Base-by-base conservation (phyloP, 768 basidiomycete species). In the Exsudoporus frostii region DNA sequence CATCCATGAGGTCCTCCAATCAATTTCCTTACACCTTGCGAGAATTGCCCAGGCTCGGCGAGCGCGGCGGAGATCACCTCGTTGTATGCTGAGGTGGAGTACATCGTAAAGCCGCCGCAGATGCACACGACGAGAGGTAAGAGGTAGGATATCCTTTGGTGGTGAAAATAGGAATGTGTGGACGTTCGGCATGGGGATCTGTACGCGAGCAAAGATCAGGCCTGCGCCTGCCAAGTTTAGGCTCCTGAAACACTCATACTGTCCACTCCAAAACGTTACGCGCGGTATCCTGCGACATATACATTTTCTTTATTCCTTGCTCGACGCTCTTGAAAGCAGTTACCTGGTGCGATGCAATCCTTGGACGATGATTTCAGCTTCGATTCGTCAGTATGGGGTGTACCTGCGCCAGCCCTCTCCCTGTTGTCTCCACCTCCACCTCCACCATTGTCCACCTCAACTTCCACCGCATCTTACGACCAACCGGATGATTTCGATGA, bases 341-440 rank as follows among this genome's bases (percentile, higher is more conserved):
- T 33, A 25, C 19, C 40, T 11, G 15, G 42, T 48, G 54, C 57
- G 54, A 58, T 63, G 60, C 57, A 59, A 29, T 55, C 57, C 38
- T 84, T 88, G 84, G 85, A 86, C 63, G 88, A 88, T 69, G 88
- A 89, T 62, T 69, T 88, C 48, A 75, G 79, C 27, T 85, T 90
- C 63, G 85, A 83, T 47, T 76, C 88, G 46, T 84, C 86, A 14
- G 84, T 91, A 33, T 91, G 89, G 89, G 83, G 80, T 36, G 70
- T 76, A 7, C 73, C 74, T 39, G 77, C 77, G 47, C 53, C 65
- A 56, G 38, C 66, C 67, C 46, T 63, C 58, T 42, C 66, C 62
- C 45, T 69, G 71, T 36, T 63, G 67, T 49, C 71, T 54, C 48
- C 56, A 27, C 66, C 61, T 55, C 51, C 48, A 14, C 48, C 56